Evolutionary conservation across 2,329 filamentous ascomycete genomes (phyloP).

Genomic region (Apiospora malaysiana): DNA sequence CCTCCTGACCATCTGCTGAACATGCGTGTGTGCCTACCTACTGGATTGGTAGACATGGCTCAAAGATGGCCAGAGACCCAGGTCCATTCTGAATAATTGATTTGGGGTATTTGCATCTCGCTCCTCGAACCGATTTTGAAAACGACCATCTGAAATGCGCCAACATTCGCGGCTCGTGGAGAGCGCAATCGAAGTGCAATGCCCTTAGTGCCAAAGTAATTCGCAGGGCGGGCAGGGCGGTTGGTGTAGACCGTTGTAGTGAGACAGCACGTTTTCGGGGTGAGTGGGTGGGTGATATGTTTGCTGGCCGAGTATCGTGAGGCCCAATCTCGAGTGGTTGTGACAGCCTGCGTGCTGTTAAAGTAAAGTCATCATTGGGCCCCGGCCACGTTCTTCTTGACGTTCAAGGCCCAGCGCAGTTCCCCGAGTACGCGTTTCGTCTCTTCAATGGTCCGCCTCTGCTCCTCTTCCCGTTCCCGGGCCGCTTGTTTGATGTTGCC

Average conservation of each 20-base stretch:
- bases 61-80: not conserved
- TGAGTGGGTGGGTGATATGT: not conserved
- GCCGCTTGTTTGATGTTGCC: constrained; percentile 64
- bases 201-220: not conserved
- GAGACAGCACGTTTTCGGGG: not conserved
- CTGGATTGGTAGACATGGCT: not conserved
- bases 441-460: constrained; percentile 63
- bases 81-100: not conserved
- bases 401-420: constrained; percentile 74
- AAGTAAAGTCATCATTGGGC: constrained; percentile 38
- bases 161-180: not conserved
- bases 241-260: not conserved
- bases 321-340: not conserved
- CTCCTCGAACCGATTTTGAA: not conserved
- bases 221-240: not conserved
- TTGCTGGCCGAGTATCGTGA: not conserved
- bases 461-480: constrained; percentile 63
- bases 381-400: constrained; percentile 66
- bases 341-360: not conserved
- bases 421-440: constrained; percentile 67
- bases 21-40: not conserved
- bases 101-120: not conserved
- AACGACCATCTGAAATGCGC: not conserved
- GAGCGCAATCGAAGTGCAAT: not conserved
- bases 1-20: not conserved